Conservation (phyloP, 2,329 filamentous ascomycete genomes). For the Exophiala xenobiotica region DNA sequence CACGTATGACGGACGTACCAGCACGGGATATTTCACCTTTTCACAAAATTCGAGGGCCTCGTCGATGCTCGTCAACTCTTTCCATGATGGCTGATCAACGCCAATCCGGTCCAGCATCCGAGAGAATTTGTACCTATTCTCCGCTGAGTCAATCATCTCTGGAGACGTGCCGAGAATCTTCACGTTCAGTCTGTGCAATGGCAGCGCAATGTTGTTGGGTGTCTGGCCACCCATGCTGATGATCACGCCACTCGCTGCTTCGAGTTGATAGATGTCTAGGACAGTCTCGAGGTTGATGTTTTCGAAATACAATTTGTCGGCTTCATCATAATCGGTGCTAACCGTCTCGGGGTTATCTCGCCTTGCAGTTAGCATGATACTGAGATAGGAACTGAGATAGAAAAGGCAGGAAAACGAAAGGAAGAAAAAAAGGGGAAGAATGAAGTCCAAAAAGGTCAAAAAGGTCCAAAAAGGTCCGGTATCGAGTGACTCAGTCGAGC, state of each 20-base stretch:
- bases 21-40: constrained; percentile 85
- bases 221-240: constrained; percentile 97
- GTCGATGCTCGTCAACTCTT: constrained; percentile 91
- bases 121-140: constrained; percentile 98
- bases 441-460: neutral
- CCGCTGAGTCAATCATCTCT: constrained; percentile 97
- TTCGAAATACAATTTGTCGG: constrained; percentile 93
- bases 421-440: neutral
- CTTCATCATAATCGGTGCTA: constrained; percentile 88
- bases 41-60: constrained; percentile 86
- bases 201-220: constrained; percentile 94
- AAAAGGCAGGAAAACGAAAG: neutral
- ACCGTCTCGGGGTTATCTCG: constrained; percentile 84
- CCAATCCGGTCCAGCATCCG: constrained; percentile 93
- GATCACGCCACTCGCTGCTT: constrained; percentile 78
- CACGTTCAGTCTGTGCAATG: constrained; percentile 82
- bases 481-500: no score
- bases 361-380: constrained; percentile 1
- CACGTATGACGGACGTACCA: constrained; percentile 95
- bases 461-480: neutral
- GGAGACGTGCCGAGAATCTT: constrained; percentile 93
- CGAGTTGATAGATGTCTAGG: constrained; percentile 88
- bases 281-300: constrained; percentile 89
- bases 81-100: constrained; percentile 97
- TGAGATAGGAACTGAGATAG: neutral